Percentiles rank a stretch among this genome's conserved stretches.
These are phyloP conservation scores for Eucalyptus pauciflora DNA, from an alignment of 345 rosid species.

Conservation along the genomic window DNA sequence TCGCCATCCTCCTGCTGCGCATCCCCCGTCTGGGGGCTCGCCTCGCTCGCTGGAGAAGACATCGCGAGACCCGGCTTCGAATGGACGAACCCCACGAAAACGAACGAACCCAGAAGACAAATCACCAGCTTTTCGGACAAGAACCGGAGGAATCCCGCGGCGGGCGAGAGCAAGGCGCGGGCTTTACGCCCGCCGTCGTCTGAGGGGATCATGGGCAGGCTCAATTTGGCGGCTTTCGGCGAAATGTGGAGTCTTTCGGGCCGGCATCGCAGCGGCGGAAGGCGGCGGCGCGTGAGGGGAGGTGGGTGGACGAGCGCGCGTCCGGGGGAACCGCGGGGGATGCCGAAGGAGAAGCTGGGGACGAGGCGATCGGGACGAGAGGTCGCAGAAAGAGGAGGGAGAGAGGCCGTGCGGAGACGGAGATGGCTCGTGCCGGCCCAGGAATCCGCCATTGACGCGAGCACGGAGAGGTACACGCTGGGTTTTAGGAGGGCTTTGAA, in stretches of 20 bases:
- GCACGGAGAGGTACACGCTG: neutral
- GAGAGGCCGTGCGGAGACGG: neutral
- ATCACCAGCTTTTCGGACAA: constrained; percentile 23
- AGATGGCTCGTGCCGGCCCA: neutral
- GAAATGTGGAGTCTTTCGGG: neutral
- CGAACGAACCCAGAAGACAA: constrained; percentile 47
- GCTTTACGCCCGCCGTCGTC: neutral
- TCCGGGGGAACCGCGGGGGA: neutral
- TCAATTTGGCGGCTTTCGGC: neutral
- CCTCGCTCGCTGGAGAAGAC: constrained; percentile 5
- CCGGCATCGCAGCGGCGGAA: neutral
- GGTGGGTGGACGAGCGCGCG: neutral
- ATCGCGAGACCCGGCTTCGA: constrained; percentile 37
- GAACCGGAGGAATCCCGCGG: constrained; percentile 1
- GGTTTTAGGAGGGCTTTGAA: neutral
- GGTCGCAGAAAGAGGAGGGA: neutral
- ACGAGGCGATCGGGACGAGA: neutral
- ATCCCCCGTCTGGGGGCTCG: neutral
- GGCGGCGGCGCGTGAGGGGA: neutral
- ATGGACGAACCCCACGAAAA: constrained; percentile 34
- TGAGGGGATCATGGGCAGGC: neutral
- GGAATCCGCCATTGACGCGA: neutral
- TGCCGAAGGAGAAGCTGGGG: neutral
- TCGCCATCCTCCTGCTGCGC: constrained; percentile 23
- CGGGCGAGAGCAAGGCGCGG: constrained; percentile 6